Base-by-base conservation (phyloP, 257 asterid species). In the Rubia yunnanensis region DNA sequence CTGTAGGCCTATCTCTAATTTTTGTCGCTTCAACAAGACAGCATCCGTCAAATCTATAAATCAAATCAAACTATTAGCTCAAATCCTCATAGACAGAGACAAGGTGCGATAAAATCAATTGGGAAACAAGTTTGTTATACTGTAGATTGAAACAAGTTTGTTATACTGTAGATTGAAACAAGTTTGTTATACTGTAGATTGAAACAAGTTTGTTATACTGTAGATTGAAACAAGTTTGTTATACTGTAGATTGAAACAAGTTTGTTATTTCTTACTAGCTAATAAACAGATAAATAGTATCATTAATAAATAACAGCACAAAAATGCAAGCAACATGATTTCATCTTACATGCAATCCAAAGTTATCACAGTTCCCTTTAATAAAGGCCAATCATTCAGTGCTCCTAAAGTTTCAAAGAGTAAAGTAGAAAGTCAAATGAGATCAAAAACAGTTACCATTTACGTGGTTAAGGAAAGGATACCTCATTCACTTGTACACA, bases 401-500 rank as follows among this genome's bases (percentile, higher is more conserved):
- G 23, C 30, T 9, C 58, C 27, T 20, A 54, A 52, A 63, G 22
- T 38, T 59, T 8, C 15, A 23, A 5, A 57, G 27, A 52, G 20
- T 31, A 3, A 36, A 26, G 31, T 36, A 23, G 15, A 62, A 39
- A 11, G n/a, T 17, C 11, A 14, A 11, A 30, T 26, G 48, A 68
- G 24, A 41, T 68, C 44, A 68, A 58, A 60, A 54, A 23, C 22
- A 31, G 61, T 1, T 35, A 63, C 18, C 54, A n/a, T 27, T 30
- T 74, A 15, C 10, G 48, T 68, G 3, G 57, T 49, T 34, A 26
- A 54, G 53, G 62, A 50, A 58, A 68, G 83, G 24, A 60, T 22
- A 90, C 99, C 99, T 94, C 99, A 80, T 94, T 94, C 82, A 94
- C 96, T 90, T 90, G 99, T 72, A 90, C 98, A 58, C 98, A 90